These are phyloP conservation scores for Panicum hallii DNA, from an alignment of 202 grass and related monocot genomes.

Conservation along the genomic window DNA sequence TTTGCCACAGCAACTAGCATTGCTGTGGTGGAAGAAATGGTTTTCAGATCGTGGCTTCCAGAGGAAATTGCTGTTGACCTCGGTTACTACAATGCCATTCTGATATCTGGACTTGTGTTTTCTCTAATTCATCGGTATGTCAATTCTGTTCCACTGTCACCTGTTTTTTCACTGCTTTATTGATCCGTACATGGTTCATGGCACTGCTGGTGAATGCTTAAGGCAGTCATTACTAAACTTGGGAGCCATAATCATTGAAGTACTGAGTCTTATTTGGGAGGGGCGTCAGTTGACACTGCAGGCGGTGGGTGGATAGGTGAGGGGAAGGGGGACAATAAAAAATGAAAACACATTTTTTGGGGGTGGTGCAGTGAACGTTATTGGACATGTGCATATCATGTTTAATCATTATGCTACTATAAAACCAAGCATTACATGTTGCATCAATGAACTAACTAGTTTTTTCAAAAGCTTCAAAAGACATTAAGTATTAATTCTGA, in stretches of 20 bases:
- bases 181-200: constrained; percentile 23
- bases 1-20: constrained; percentile 74
- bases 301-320: no score
- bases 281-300: no score
- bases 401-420: constrained; percentile 26
- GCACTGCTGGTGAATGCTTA: constrained; percentile 23
- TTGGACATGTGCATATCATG: no score
- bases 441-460: constrained; percentile 16
- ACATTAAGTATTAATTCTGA: neutral
- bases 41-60: constrained; percentile 95
- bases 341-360: no score
- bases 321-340: no score
- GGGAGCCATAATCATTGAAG: no score
- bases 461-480: constrained; percentile 19
- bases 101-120: constrained; percentile 81
- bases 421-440: constrained; percentile 26
- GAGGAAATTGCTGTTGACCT: constrained; percentile 85
- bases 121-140: constrained; percentile 87
- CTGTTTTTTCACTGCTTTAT: constrained; percentile 38
- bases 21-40: constrained; percentile 85
- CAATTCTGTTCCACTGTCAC: constrained; percentile 19
- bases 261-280: no score
- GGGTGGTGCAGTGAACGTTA: no score
- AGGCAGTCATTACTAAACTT: constrained; percentile 23
- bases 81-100: constrained; percentile 74